Conservation (phyloP, 2,329 filamentous ascomycete species). For the Paraconiothyrium brasiliense region DNA sequence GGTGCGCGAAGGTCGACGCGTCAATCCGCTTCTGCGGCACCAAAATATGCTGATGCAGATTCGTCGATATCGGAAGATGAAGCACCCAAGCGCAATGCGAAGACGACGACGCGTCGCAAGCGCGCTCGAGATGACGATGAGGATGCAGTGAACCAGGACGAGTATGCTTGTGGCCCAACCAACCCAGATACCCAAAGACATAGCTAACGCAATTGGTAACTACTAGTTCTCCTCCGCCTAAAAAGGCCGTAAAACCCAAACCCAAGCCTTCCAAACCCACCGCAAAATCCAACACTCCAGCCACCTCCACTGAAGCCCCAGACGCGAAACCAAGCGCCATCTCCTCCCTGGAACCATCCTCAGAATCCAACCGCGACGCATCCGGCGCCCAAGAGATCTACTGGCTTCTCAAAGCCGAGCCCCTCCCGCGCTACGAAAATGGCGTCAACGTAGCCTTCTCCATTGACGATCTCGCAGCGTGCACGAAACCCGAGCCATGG, state of each 20-base stretch:
- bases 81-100: slow-evolving; percentile 31
- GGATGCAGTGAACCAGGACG: slow-evolving; percentile 20
- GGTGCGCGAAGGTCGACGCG: slow-evolving; percentile 43
- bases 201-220: not conserved
- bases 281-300: not conserved
- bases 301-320: not conserved
- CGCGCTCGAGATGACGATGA: slow-evolving; percentile 35
- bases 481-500: slow-evolving; percentile 85
- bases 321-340: slow-evolving; percentile 16
- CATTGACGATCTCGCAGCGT: slow-evolving; percentile 84
- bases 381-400: slow-evolving; percentile 45
- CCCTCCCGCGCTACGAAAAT: slow-evolving; percentile 84
- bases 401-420: slow-evolving; percentile 69
- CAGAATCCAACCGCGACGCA: slow-evolving; percentile 38
- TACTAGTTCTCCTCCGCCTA: slow-evolving; percentile 27
- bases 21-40: slow-evolving; percentile 26
- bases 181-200: not conserved
- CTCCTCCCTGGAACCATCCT: slow-evolving; percentile 25
- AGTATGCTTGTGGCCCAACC: slow-evolving; percentile 5
- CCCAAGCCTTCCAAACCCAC: slow-evolving; percentile 17
- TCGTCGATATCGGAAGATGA: slow-evolving; percentile 27
- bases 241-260: slow-evolving; percentile 30
- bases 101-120: slow-evolving; percentile 40
- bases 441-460: slow-evolving; percentile 92
- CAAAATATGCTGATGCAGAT: slow-evolving; percentile 33